Conservation (phyloP, 176 grass and related monocot genomes). For the Puccinellia tenuiflora region DNA sequence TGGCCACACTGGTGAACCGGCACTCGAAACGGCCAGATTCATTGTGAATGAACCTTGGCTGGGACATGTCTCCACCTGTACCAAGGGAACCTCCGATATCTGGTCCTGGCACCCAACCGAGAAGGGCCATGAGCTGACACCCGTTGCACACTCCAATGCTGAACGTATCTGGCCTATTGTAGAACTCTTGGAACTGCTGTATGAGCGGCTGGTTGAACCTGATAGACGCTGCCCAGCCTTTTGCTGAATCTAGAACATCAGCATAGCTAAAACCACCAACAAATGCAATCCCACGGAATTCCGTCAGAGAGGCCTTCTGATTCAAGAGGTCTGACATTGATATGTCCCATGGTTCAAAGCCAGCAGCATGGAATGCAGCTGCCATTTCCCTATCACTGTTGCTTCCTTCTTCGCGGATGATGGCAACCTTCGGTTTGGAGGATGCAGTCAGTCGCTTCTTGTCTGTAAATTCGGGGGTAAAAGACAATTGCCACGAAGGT, state of each 20-base stretch:
- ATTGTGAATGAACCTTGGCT: conserved; percentile 95
- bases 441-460: conserved; percentile 42
- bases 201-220: conserved; percentile 78
- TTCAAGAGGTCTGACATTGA: conserved; percentile 71
- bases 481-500: conserved; percentile 72
- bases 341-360: conserved; percentile 91
- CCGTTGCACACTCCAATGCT: conserved; percentile 93
- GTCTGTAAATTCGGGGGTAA: conserved; percentile 63
- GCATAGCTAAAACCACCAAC: conserved; percentile 96
- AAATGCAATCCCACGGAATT: conserved; percentile 82
- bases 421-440: conserved; percentile 71
- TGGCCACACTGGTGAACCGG: conserved; percentile 69
- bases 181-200: conserved; percentile 77
- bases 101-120: conserved; percentile 87
- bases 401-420: conserved; percentile 97
- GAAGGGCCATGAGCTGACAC: conserved; percentile 92
- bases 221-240: conserved; percentile 92
- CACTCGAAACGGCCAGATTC: conserved; percentile 82
- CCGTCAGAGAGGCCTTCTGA: conserved; percentile 41
- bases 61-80: conserved; percentile 60
- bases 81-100: conserved; percentile 51
- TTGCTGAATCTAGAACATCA: conserved; percentile 82
- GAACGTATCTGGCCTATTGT: conserved; percentile 71
- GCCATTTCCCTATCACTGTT: conserved; percentile 94
- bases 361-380: conserved; percentile 78